Percentiles rank a stretch among this genome's conserved stretches.
phyloP scores from a whole-genome alignment of 768 basidiomycete species.

The Floccularia luteovirens region DNA sequence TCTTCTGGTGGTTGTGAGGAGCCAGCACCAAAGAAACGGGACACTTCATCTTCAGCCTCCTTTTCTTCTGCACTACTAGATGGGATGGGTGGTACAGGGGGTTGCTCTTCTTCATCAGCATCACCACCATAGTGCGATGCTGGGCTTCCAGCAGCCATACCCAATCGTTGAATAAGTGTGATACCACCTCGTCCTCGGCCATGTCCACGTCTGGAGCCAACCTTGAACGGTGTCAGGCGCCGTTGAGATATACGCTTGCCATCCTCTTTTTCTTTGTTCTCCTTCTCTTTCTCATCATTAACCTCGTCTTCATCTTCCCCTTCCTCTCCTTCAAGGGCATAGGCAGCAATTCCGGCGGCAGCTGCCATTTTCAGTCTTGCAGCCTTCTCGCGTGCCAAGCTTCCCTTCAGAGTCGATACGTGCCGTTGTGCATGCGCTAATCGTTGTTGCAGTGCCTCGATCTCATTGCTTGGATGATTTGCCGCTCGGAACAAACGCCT shows the following conservation, averaged over 20 bases:
- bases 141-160: conserved; percentile 46
- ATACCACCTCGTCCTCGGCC: conserved; percentile 41
- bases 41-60: conserved; percentile 29
- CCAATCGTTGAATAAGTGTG: conserved; percentile 55
- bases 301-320: conserved; percentile 42
- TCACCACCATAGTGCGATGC: conserved; percentile 42
- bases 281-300: conserved; percentile 27
- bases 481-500: conserved; percentile 55
- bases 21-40: conserved; percentile 23
- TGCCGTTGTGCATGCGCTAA: conserved; percentile 85
- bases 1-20: conserved; percentile 8
- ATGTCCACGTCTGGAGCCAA: conserved; percentile 43
- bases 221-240: conserved; percentile 49
- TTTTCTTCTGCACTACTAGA: conserved; percentile 23
- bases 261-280: conserved; percentile 35
- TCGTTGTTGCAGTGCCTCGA: conserved; percentile 73
- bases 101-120: conserved; percentile 25
- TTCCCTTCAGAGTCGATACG: conserved; percentile 73
- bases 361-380: conserved; percentile 40
- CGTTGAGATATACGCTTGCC: conserved; percentile 24
- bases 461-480: conserved; percentile 73
- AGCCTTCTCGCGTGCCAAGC: conserved; percentile 79
- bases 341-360: conserved; percentile 21
- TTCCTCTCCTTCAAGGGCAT: conserved; percentile 33
- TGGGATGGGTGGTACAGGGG: conserved; percentile 34